Evolutionary conservation across 805 yeast species (phyloP), one percentile per base, ranked within the genome.

Genomic region (Yueomyces sinensis): DNA sequence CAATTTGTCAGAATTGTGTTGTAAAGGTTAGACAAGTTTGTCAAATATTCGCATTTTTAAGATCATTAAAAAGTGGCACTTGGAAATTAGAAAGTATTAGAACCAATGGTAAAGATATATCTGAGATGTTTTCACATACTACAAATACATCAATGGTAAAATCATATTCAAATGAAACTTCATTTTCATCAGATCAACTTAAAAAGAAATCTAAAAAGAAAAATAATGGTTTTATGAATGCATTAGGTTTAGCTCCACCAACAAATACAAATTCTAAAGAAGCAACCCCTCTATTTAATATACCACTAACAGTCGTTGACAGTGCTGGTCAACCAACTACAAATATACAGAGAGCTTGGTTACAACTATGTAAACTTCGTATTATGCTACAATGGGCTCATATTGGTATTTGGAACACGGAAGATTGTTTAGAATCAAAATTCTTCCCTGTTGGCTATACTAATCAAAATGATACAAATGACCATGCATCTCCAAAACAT

Each of bases 1-100:
- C 93, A 13, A 62, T 87, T 24, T 89, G 96, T 52, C 76, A 78
- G 40, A 76, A 74, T 46, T 89, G 97, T 58, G 66, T 91, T 31
- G 65, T 76, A 35, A 76, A 83, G 49, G 66, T 86, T 33, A 71
- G 97, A 47, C 74, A 82, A 38, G 71, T 80, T 2, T 83, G 95
- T 55, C 95, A 87, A 39, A 69, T 83, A 39, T 74, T 83, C 49
- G 81, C 86, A 29, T 78, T 79, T 45, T 55, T 89, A 42, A 68
- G 94, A 45, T 65, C 77, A 18, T 59, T 87, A 29, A 65, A 68
- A 38, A 61, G 66, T 32, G 70, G 71, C 4, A 63, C 77, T 9
- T 79, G 83, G 72, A 71, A 74, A 49, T 52, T 77, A 30, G 69
- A 67, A 31, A 20, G 11, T 20, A 11, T 20, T 20, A n/a, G n/a